Base-by-base conservation (phyloP, 208 protist genomes). In the Trypanosoma vivax region DNA sequence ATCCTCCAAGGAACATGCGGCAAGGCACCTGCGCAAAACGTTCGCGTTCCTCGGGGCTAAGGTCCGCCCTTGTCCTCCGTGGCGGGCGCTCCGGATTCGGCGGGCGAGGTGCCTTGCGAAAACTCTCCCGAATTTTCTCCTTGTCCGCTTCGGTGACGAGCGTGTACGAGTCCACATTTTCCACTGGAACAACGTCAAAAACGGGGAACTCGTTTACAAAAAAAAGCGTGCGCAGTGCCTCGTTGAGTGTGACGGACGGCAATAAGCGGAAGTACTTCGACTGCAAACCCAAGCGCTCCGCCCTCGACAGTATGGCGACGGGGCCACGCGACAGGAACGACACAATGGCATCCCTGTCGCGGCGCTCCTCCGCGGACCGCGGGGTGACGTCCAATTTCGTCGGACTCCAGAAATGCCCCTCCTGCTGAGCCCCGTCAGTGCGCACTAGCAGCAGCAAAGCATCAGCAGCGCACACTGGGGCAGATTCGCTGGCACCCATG, bases 201-300 rank as follows among this genome's bases (percentile, higher is more conserved):
- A 85, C 77, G 16, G 88, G 88, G 48, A 76, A 95, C 71, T 95
- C 88, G 43, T 76, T 92, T 3, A 95, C 65, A 41, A 90, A 92
- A 57, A 89, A 95, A 10, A 95, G 55, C 0, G 59, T 67, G 18
- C 88, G 83, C 29, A 95, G 41, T 33, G 69, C 76, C 34, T 89
- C 81, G 42, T 88, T 81, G 11, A 95, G 57, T 18, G 88, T 90
- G 14, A 70, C 48, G 18, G 60, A 42, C 0, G 71, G 65, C 16
- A 76, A 52, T 0, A 95, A 51, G 9, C 52, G 51, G 45, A 95
- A 92, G 53, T 86, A 95, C 34, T 73, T 65, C 5, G 40, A 56
- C 31, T 73, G 53, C 16, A 33, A 62, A 19, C 83, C 83, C 9
- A 94, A 55, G 7, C 84, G 72, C 55, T 92, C 81, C 7, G 88